Conservation (phyloP, 75 land plant genomes). For the Gnetum montanum region DNA sequence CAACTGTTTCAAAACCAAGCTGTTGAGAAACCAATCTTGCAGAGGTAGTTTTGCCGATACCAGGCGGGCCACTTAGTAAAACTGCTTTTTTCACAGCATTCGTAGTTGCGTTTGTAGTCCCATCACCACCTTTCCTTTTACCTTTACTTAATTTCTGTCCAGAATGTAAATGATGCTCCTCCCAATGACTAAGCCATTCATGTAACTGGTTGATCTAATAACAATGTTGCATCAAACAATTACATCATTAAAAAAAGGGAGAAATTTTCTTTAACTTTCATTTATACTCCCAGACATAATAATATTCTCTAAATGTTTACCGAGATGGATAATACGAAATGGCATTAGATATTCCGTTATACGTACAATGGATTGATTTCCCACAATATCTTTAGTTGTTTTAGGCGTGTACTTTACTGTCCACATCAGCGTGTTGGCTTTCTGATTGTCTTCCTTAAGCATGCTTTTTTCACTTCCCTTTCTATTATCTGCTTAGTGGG, state of each 20-base stretch:
- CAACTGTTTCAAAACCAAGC: slow-evolving; percentile 79
- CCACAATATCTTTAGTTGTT: slow-evolving; percentile 68
- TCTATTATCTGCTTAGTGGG: slow-evolving; percentile 1
- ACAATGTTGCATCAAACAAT: no score
- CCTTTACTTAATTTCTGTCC: slow-evolving; percentile 23
- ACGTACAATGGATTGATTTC: slow-evolving; percentile 81
- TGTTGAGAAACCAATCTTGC: slow-evolving; percentile 83
- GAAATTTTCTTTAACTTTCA: no score
- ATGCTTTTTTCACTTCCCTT: slow-evolving; percentile 12
- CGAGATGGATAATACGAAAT: no score
- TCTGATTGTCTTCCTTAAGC: slow-evolving; percentile 6
- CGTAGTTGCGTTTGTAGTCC: slow-evolving; percentile 14
- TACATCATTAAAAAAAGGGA: no score
- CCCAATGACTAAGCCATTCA: slow-evolving; percentile 83
- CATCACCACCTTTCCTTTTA: slow-evolving; percentile 65
- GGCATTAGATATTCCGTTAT: no score
- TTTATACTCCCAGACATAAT: no score
- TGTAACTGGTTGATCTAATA: slow-evolving; percentile 85
- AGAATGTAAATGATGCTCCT: slow-evolving; percentile 40
- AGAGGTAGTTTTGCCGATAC: slow-evolving; percentile 92
- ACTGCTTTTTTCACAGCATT: slow-evolving; percentile 69
- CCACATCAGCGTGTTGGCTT: slow-evolving; percentile 44
- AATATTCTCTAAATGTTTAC: no score
- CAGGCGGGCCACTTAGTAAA: slow-evolving; percentile 83
- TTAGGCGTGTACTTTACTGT: slow-evolving; percentile 82